Evolutionary conservation across 257 asterid species (phyloP), one percentile per base, ranked within the genome.

Genomic region (Jaltomata sinuosa): DNA sequence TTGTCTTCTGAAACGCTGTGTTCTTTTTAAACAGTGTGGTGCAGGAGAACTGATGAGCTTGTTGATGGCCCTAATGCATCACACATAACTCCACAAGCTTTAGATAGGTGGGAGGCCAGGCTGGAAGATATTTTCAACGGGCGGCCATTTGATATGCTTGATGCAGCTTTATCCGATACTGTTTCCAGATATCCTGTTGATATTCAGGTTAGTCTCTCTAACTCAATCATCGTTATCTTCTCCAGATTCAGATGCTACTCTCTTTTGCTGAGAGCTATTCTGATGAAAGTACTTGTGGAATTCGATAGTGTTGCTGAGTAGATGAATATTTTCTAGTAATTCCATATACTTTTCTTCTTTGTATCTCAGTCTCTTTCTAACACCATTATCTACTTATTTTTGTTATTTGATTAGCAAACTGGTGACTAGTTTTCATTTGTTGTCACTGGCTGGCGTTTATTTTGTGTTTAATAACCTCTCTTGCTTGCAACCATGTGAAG

Each of bases 21-120:
- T 25, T 67, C 29, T 83, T 69, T 71, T 84, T 84, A 45, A 68
- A 87, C 89, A 97, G 99, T 97, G 22, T 97, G 99, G 99, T 97
- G 99, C 88, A 89, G 99, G 91, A 92, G 99, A 89, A 97, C 99
- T 0, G 99, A 97, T 57, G 99, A 97, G 88, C 98, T 97, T 21
- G 99, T 97, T 62, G 99, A 97, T 83, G 99, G 99, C 84, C 99
- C 99, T 68, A 97, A 97, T 79, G 99, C 98, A 34, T 92, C 99
- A 21, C 99, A 97, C 81, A 97, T 97, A 86, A 97, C 97, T 59
- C 99, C 99, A 5, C 85, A 84, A 14, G 98, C 99, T 62, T 88
- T 97, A 87, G 97, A 97, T 79, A 89, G 99, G 85, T 97, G 99
- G 99, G 99, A 97, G 83, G 88, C 95, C 5, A 91, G 98, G 89